Percentiles rank a stretch among this genome's conserved stretches.
Evolutionary conservation across 768 basidiomycete genomes (phyloP).

Genomic region (Boletus reticulatus): DNA sequence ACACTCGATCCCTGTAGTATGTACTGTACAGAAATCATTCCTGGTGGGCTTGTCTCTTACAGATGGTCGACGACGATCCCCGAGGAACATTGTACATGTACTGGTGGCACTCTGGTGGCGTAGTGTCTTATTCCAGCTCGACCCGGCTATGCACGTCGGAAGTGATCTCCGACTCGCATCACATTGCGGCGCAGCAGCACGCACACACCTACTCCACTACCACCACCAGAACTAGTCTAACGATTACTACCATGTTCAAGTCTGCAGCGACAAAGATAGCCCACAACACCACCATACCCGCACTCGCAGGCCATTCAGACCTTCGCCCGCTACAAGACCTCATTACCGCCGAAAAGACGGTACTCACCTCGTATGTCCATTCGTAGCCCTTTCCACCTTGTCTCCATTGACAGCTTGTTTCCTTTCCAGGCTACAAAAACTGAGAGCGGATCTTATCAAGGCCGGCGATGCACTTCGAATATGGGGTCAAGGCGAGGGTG

Average conservation of each 20-base stretch:
- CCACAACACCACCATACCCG: constrained; percentile 82
- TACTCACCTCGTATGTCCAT: constrained; percentile 64
- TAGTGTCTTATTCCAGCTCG: too few species aligned
- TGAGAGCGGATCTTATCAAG: constrained; percentile 63
- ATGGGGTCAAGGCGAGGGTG: constrained; percentile 81
- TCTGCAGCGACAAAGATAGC: constrained; percentile 79
- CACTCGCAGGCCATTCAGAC: constrained; percentile 71
- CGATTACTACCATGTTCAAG: constrained; percentile 60
- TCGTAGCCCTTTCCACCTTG: neutral
- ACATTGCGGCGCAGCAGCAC: neutral
- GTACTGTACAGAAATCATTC: too few species aligned
- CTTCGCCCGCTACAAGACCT: constrained; percentile 81
- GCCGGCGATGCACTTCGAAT: constrained; percentile 67
- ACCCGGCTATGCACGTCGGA: neutral
- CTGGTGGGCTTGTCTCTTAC: too few species aligned
- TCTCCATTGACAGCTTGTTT: neutral
- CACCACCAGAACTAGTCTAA: neutral
- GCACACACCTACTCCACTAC: constrained; percentile 7
- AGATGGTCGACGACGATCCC: too few species aligned
- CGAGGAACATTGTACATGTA: too few species aligned
- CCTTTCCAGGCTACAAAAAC: constrained; percentile 52
- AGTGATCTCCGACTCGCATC: neutral
- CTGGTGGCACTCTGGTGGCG: too few species aligned
- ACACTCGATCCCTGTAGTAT: too few species aligned
- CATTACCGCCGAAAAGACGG: constrained; percentile 84